These are phyloP conservation scores for Ajuga reptans DNA, from an alignment of 305 asterid genomes.

Conservation along the genomic window DNA sequence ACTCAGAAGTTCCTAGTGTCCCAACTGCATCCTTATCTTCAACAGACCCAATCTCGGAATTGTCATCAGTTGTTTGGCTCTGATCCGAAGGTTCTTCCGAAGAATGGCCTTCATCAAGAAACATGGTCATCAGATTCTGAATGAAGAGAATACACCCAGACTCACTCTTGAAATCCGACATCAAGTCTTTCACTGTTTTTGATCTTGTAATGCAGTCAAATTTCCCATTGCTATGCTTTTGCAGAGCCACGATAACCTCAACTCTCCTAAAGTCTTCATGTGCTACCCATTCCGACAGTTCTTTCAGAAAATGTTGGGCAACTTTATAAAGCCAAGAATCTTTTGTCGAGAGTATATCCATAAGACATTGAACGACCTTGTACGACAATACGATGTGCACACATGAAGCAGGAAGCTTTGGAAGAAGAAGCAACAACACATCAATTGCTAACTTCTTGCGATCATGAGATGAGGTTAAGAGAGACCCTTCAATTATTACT, in stretches of 20 bases:
- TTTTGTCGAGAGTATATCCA: constrained; percentile 74
- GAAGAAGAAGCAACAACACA: constrained; percentile 60
- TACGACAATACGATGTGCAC: constrained; percentile 47
- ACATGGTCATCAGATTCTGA: constrained; percentile 61
- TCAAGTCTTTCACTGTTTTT: constrained; percentile 65
- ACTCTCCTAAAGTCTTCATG: constrained; percentile 66
- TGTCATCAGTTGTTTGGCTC: constrained; percentile 94
- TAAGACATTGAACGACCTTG: constrained; percentile 76
- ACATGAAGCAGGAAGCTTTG: constrained; percentile 62
- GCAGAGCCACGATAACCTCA: constrained; percentile 77
- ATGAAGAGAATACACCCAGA: constrained; percentile 66
- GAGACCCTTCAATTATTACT: constrained; percentile 71
- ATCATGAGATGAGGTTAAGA: constrained; percentile 80
- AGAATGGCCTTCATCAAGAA: constrained; percentile 66
- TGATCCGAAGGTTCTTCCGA: constrained; percentile 97
- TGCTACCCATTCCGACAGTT: constrained; percentile 66
- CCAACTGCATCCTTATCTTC: constrained; percentile 69
- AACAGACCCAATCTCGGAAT: constrained; percentile 74
- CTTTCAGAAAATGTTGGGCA: constrained; percentile 67
- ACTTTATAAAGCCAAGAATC: constrained; percentile 87
- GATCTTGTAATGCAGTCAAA: constrained; percentile 75
- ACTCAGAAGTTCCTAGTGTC: constrained; percentile 47
- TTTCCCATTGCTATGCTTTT: constrained; percentile 79
- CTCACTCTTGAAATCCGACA: constrained; percentile 70
- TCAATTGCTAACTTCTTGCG: constrained; percentile 84